Percentiles rank a stretch among this genome's conserved stretches.
Evolutionary conservation across 1,139 yeast genomes (phyloP).

Genomic region (Debaryomycetaceae sp.): DNA sequence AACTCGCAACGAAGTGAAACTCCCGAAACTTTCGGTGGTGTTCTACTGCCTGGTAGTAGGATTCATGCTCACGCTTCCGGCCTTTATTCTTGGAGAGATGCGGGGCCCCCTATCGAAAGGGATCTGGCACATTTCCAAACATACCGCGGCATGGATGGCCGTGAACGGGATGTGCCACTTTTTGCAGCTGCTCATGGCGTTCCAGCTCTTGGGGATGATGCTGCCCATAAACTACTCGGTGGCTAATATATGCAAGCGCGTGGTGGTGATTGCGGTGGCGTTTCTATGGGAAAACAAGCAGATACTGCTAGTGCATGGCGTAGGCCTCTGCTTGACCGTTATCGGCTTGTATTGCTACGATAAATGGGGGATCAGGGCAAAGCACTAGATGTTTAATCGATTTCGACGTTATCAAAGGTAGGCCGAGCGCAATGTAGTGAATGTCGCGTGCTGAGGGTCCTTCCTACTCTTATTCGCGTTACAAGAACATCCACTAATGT

Average conservation of each 20-base stretch:
- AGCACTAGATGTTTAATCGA: too few relatives aligned
- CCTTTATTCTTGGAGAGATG: slow-evolving; percentile 64
- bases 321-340: slow-evolving; percentile 63
- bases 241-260: slow-evolving; percentile 80
- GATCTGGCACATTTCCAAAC: slow-evolving; percentile 14
- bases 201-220: slow-evolving; percentile 76
- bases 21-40: slow-evolving; percentile 75
- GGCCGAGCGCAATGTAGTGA: too few relatives aligned
- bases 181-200: slow-evolving; percentile 75
- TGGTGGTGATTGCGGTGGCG: slow-evolving; percentile 73
- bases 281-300: slow-evolving; percentile 67
- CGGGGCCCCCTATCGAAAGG: slow-evolving; percentile 18
- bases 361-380: slow-evolving; percentile 70
- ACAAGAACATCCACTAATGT: too few relatives aligned
- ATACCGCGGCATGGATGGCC: slow-evolving; percentile 26
- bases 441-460: too few relatives aligned
- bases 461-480: too few relatives aligned
- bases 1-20: slow-evolving; percentile 16
- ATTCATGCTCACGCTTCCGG: slow-evolving; percentile 63
- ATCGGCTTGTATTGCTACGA: slow-evolving; percentile 60
- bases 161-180: slow-evolving; percentile 76
- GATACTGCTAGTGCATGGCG: slow-evolving; percentile 41
- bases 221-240: slow-evolving; percentile 87
- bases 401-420: too few relatives aligned
- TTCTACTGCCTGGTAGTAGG: slow-evolving; percentile 81